These are phyloP conservation scores for Paxillus rubicundulus DNA, from an alignment of 768 basidiomycete species.

Conservation along the genomic window DNA sequence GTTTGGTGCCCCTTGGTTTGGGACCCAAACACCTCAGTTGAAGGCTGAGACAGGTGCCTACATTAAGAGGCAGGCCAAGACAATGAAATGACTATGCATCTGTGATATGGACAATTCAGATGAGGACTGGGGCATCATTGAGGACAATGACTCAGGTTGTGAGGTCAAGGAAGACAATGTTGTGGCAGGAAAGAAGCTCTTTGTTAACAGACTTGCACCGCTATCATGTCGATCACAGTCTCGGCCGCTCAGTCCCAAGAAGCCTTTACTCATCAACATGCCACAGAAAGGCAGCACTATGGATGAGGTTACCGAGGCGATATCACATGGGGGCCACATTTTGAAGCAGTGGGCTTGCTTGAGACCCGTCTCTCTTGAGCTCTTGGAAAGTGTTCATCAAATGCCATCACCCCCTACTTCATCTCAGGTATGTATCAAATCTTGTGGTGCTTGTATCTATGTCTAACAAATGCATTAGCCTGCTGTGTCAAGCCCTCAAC, in stretches of 20 bases:
- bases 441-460: neutral
- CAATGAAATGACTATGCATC: constrained; percentile 59
- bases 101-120: too few relatives aligned
- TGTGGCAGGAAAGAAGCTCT: constrained; percentile 30
- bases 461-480: constrained; percentile 16
- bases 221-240: constrained; percentile 29
- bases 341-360: constrained; percentile 70
- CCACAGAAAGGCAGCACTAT: constrained; percentile 42
- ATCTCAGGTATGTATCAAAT: constrained; percentile 20
- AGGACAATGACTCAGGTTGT: constrained; percentile 51
- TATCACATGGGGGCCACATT: constrained; percentile 77
- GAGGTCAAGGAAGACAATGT: constrained; percentile 44
- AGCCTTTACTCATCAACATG: constrained; percentile 18
- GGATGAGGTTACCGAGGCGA: constrained; percentile 62
- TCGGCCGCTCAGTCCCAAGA: too few relatives aligned
- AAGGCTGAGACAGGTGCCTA: constrained; percentile 37
- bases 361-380: too few relatives aligned
- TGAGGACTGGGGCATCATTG: too few relatives aligned
- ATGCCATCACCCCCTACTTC: constrained; percentile 41
- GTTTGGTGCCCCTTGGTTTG: constrained; percentile 36
- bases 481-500: constrained; percentile 15
- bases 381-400: constrained; percentile 44
- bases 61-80: constrained; percentile 56
- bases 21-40: constrained; percentile 29
- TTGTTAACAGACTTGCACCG: constrained; percentile 25